Percentiles rank a stretch among this genome's conserved stretches.
Conservation (phyloP, 108 stramenopile species). For the Mayamaea pseudoterrestris region DNA sequence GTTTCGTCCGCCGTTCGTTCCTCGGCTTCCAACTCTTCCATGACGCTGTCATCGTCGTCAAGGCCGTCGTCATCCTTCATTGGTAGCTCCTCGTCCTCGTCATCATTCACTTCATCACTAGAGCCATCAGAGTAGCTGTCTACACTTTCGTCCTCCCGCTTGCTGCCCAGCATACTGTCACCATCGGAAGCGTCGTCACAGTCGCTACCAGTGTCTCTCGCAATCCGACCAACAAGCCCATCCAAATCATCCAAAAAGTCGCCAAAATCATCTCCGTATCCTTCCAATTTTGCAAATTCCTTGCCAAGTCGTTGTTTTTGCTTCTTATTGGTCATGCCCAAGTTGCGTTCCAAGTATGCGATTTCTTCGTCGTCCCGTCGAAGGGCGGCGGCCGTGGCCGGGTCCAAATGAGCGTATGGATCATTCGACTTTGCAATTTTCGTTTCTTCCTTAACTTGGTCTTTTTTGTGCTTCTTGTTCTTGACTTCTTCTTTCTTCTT, state of each 20-base stretch:
- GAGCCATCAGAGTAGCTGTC: conserved; percentile 8
- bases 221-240: conserved; percentile 22
- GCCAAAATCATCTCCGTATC: conserved; percentile 80
- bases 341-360: conserved; percentile 54
- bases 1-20: neutral
- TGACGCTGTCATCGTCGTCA: conserved; percentile 7
- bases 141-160: too few relatives aligned
- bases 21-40: conserved; percentile 1
- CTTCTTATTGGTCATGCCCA: conserved; percentile 29
- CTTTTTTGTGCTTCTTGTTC: neutral
- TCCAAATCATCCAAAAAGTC: conserved; percentile 71
- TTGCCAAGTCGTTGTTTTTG: conserved; percentile 38
- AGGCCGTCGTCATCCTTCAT: neutral
- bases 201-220: neutral
- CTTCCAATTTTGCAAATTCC: conserved; percentile 73
- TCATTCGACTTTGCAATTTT: conserved; percentile 1
- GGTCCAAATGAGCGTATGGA: conserved; percentile 33
- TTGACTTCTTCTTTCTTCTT: too few relatives aligned
- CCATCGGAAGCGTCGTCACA: neutral
- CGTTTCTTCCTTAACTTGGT: neutral
- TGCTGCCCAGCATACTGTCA: neutral
- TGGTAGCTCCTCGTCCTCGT: too few relatives aligned
- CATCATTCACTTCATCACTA: conserved; percentile 12
- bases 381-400: conserved; percentile 50
- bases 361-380: conserved; percentile 72